These are phyloP conservation scores for Eutrema heterophyllum DNA, from an alignment of 345 rosid species.

Conservation along the genomic window DNA sequence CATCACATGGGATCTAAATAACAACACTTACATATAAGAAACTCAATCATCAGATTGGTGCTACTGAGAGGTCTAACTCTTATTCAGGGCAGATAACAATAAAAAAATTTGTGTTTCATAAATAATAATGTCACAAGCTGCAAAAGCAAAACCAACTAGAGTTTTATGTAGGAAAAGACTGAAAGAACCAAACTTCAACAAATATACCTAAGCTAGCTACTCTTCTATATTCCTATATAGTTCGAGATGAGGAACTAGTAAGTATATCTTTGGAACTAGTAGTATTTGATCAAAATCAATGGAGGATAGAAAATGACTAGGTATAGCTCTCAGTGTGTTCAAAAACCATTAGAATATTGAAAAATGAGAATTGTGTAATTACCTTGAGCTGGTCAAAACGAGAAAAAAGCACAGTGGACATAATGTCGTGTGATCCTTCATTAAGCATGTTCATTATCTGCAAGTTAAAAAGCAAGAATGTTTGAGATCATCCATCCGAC, in stretches of 20 bases:
- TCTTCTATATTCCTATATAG: not conserved
- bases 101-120: not conserved
- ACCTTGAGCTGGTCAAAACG: conserved; percentile 64
- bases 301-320: not conserved
- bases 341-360: not conserved
- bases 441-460: conserved; percentile 74
- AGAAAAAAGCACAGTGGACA: conserved; percentile 70
- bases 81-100: not conserved
- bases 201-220: not conserved
- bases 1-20: not conserved
- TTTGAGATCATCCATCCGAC: too few species aligned
- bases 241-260: not conserved
- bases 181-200: not conserved
- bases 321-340: not conserved
- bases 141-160: too few species aligned
- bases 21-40: not conserved
- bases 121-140: not conserved
- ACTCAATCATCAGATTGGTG: not conserved
- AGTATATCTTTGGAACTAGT: not conserved
- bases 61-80: not conserved
- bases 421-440: conserved; percentile 46
- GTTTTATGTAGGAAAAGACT: too few species aligned
- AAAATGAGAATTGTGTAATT: not conserved
- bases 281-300: not conserved
- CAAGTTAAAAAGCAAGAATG: too few species aligned